Base-by-base conservation (phyloP, 257 asterid genomes). In the Solanum okadae region DNA sequence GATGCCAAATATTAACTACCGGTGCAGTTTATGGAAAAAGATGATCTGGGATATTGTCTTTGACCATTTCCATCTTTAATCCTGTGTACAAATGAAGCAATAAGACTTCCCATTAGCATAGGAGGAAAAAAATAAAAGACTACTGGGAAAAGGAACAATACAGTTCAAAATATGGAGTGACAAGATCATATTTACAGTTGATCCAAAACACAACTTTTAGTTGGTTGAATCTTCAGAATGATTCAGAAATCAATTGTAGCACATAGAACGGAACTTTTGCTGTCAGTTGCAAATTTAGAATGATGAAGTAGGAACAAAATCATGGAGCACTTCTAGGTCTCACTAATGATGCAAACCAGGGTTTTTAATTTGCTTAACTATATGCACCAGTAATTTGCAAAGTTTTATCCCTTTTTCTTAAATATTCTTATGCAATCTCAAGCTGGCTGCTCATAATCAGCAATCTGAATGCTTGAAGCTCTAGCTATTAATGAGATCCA, bases 11-110 rank as follows among this genome's bases (percentile, higher is more conserved):
- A 86, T 42, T 25, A 83, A 72, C 20, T 92, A 95, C 98, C 96
- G 2, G 98, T 95, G 93, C 98, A 94, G 90, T 95, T 72, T 88
- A 93, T 92, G 85, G 68, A 76, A 88, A 95, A 95, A 78, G 98
- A 93, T 86, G 96, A 93, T 89, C 94, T 92, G 72, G 96, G 96
- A 90, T 93, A 94, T 33, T 88, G 83, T 83, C 91, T 89, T 90
- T 93, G 95, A 87, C 96, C 93, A 72, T 86, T 91, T 85, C 95
- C 94, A 88, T 94, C 93, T 92, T 92, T 94, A 67, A 95, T 79
- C 91, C 98, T 95, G 93, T 59, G 88, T 27, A 81, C 87, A 86
- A 86, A 71, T 88, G 86, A 91, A 88, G 83, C 81, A 83, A 86
- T 6, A 75, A 18, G 13, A 88, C 31, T 68, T 65, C 35, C 11